A percentile compares a stretch with the other conserved stretches of the same genome.
phyloP scores from a whole-genome alignment of 1,284 basidiomycete genomes.

The Tilletia indica region DNA sequence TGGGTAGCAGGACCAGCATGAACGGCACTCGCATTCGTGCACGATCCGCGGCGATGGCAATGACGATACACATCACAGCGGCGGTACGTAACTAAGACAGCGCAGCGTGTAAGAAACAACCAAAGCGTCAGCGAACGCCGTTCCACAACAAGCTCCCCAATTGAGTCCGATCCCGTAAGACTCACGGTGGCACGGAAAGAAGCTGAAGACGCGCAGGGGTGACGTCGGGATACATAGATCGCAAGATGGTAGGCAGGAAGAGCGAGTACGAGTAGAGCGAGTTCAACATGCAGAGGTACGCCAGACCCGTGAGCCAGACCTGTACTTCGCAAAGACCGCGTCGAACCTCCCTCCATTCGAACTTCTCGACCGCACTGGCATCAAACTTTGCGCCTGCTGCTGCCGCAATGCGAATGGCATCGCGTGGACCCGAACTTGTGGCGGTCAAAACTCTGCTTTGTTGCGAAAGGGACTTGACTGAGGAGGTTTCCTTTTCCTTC shows the following conservation, averaged over 20 bases:
- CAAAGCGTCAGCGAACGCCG: too few relatives aligned
- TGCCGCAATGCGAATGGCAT: background rate
- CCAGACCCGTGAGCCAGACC: conserved; percentile 39
- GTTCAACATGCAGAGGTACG: conserved; percentile 30
- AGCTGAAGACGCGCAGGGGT: conserved; percentile 36
- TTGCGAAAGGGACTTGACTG: background rate
- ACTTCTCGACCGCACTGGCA: conserved; percentile 28
- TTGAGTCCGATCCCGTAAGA: background rate
- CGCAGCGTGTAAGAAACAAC: too few relatives aligned
- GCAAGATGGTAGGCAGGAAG: conserved; percentile 38
- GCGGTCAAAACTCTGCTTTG: background rate
- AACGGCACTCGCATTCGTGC: conserved; percentile 51
- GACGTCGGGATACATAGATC: conserved; percentile 34
- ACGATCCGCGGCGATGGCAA: conserved; percentile 55
- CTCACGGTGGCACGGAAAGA: conserved; percentile 41
- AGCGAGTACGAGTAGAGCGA: conserved; percentile 37
- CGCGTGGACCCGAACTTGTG: background rate
- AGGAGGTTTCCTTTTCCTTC: background rate
- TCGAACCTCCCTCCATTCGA: conserved; percentile 40
- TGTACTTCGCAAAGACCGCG: conserved; percentile 38
- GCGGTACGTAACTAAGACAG: conserved; percentile 28
- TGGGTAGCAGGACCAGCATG: conserved; percentile 52
- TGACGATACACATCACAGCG: conserved; percentile 49
- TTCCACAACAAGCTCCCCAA: too few relatives aligned
- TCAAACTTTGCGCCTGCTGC: conserved; percentile 1